phyloP scores from a whole-genome alignment of 345 rosid genomes.

The Capsella bursapastoris region DNA sequence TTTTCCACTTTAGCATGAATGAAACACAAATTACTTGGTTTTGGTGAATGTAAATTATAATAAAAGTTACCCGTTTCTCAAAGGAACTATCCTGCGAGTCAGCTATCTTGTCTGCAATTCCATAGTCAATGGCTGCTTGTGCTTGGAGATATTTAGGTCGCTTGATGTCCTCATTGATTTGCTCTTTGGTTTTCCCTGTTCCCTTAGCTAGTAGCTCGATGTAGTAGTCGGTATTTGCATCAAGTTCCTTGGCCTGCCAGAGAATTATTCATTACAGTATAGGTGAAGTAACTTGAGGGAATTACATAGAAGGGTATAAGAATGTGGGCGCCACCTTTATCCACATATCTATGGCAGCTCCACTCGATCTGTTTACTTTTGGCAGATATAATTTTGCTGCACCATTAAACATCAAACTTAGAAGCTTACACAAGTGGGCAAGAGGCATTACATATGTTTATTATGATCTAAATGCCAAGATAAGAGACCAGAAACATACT shows the following conservation, averaged over 20 bases:
- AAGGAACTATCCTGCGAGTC: constrained; percentile 60
- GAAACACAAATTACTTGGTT: constrained; percentile 30
- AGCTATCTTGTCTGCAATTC: constrained; percentile 81
- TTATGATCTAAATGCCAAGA: constrained; percentile 1
- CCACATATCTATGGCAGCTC: constrained; percentile 87
- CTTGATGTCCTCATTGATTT: constrained; percentile 70
- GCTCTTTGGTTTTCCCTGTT: constrained; percentile 79
- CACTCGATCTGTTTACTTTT: constrained; percentile 72
- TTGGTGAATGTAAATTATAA: neutral
- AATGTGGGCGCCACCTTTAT: constrained; percentile 56
- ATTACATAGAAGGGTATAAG: neutral
- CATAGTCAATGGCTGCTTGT: constrained; percentile 80
- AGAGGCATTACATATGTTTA: neutral
- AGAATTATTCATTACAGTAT: constrained; percentile 21
- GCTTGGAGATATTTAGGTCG: constrained; percentile 72
- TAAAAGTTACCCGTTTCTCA: constrained; percentile 61
- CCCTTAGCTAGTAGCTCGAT: constrained; percentile 78
- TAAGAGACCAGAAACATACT: constrained; percentile 54
- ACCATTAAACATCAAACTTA: constrained; percentile 32
- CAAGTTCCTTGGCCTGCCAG: constrained; percentile 82
- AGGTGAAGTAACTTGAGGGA: neutral
- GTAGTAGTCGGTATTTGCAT: constrained; percentile 68
- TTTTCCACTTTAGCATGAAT: constrained; percentile 24
- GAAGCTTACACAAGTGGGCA: constrained; percentile 10
- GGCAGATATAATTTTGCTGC: constrained; percentile 87